phyloP scores from a whole-genome alignment of 371 early-diverging fungal species.

The Actinomortierella ambigua region DNA sequence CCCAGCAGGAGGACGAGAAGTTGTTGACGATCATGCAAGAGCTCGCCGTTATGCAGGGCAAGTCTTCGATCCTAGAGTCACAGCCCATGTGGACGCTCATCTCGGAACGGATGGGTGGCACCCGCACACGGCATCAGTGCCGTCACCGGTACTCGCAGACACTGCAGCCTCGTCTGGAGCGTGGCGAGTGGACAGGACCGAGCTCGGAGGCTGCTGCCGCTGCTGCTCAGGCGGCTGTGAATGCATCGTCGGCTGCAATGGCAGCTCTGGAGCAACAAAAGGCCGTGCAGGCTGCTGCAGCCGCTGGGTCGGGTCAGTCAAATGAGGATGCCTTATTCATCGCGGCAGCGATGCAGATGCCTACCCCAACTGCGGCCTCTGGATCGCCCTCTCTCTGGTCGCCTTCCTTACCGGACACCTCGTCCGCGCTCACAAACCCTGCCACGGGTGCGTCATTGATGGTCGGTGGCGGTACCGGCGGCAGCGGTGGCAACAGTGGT shows the following conservation, averaged over 20 bases:
- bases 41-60: constrained; percentile 33
- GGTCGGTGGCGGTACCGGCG: too few species aligned
- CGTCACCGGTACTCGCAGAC: constrained; percentile 46
- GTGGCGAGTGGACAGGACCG: constrained; percentile 47
- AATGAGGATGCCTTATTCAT: too few species aligned
- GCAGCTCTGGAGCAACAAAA: constrained; percentile 2
- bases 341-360: too few species aligned
- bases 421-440: too few species aligned
- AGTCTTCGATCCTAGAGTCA: constrained; percentile 34
- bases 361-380: too few species aligned
- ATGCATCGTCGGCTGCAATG: constrained; percentile 26
- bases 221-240: constrained; percentile 35
- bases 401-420: too few species aligned
- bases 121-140: constrained; percentile 41
- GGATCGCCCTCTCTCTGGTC: too few species aligned
- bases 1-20: constrained; percentile 37
- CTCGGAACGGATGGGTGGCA: constrained; percentile 39
- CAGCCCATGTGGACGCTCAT: constrained; percentile 43
- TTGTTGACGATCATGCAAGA: constrained; percentile 40
- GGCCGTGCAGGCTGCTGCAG: constrained; percentile 12
- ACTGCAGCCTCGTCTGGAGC: constrained; percentile 40
- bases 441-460: too few species aligned
- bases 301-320: background rate
- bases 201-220: constrained; percentile 40
- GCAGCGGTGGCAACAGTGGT: too few species aligned